A percentile compares a stretch with the other conserved stretches of the same genome.
Conservation (phyloP, 2,329 filamentous ascomycete genomes). For the Tolypocladium guangdongense region DNA sequence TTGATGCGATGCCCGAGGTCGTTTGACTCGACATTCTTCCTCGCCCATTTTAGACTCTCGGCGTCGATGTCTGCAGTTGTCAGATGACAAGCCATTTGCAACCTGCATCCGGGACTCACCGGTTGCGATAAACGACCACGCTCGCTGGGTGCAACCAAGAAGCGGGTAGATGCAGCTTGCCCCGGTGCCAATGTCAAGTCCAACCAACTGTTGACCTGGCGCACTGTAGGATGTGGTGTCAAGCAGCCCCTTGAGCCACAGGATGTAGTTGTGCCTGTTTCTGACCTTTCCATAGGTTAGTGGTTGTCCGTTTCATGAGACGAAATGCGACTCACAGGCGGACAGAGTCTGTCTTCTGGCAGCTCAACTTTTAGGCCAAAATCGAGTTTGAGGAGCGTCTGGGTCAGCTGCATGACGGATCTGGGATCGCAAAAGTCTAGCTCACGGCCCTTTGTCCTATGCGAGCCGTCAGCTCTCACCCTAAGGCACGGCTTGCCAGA, state of each 20-base stretch:
- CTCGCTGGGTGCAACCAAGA: conserved; percentile 58
- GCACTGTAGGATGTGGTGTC: conserved; percentile 54
- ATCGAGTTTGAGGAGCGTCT: conserved; percentile 62
- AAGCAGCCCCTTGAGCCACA: conserved; percentile 76
- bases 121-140: conserved; percentile 66
- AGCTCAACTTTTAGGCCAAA: conserved; percentile 63
- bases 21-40: conserved; percentile 57
- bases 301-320: background rate
- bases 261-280: conserved; percentile 74
- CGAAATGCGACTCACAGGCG: conserved; percentile 48
- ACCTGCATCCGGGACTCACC: conserved; percentile 15
- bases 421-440: conserved; percentile 73
- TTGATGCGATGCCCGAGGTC: conserved; percentile 51
- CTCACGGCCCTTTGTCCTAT: conserved; percentile 28
- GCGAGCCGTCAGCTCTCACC: background rate
- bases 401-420: conserved; percentile 71
- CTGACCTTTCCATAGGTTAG: conserved; percentile 32
- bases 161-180: conserved; percentile 88
- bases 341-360: conserved; percentile 72
- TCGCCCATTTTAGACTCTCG: conserved; percentile 55
- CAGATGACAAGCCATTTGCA: background rate
- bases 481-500: background rate
- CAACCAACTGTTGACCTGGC: conserved; percentile 41
- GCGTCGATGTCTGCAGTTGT: conserved; percentile 55
- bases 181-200: conserved; percentile 82